Evolutionary conservation across 2,329 filamentous ascomycete species (phyloP).

Genomic region (Botrytis aclada): DNA sequence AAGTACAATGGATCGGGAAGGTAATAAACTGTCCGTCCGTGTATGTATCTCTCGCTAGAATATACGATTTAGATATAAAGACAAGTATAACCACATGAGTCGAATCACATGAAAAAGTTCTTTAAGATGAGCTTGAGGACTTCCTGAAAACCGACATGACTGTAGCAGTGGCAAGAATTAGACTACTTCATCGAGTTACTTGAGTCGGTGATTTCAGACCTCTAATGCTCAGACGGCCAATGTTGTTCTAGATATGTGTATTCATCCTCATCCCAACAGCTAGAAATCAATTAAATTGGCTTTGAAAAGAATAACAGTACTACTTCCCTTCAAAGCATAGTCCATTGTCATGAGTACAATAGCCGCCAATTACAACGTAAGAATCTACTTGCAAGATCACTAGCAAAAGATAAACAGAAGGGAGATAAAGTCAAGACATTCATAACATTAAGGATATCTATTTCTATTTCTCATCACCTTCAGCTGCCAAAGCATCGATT

Average conservation of each 20-base stretch:
- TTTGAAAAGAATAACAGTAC: not conserved
- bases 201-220: not conserved
- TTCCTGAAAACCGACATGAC: not conserved
- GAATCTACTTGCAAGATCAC: not conserved
- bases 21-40: rapidly evolving
- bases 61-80: not conserved
- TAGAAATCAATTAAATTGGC: not conserved
- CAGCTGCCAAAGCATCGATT: slow-evolving; percentile 2
- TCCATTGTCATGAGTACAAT: not conserved
- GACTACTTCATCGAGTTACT: not conserved
- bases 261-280: not conserved
- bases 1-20: not conserved
- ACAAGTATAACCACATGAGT: too few relatives aligned
- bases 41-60: not conserved
- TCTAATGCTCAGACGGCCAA: not conserved
- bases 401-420: not conserved
- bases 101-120: too few relatives aligned
- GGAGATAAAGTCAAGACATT: not conserved
- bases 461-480: slow-evolving; percentile 12
- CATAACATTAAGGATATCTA: slow-evolving; percentile 6
- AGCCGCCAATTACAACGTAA: too few relatives aligned
- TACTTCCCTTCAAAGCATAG: not conserved
- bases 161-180: not conserved
- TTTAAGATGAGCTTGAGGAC: not conserved
- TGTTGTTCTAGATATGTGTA: not conserved